Base-by-base conservation (phyloP, 345 rosid genomes). In the Erodium maritimum region DNA sequence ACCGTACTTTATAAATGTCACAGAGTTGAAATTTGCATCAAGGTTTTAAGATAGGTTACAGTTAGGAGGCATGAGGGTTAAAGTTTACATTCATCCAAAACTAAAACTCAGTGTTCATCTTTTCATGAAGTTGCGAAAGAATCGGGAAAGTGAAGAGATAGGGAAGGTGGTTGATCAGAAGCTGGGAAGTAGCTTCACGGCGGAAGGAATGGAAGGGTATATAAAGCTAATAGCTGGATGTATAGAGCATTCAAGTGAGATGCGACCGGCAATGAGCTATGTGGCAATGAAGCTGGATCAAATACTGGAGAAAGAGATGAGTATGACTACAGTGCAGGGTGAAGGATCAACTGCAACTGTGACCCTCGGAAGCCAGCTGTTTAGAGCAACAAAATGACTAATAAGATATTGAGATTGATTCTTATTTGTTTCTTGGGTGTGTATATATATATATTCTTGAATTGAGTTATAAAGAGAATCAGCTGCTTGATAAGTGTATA, bases 291-390 rank as follows among this genome's bases (percentile, higher is more conserved):
- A 82, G 65, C 85, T 87, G 2, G 83, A 84, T 60, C 42, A 78
- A 67, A 75, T 87, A 21, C 64, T 65, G 37, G 79, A 75, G 51
- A 72, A 78, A 57, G 86, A 78, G 65, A 73, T 72, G 76, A 74
- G 66, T 23, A 20, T 79, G 57, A 84, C 90, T 42, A 79, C 83
- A 21, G 57, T 77, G 65, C 75, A 71, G 83, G 90, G 90, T 2
- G 90, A 78, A 51, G 73, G 77, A 16, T 13, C 37, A 29, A 75
- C 84, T 34, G 57, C 79, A 22, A 71, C 66, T 50, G 65, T 87
- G 24, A 72, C 73, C 67, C 76, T 75, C 17, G 95, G 95, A 52
- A 86, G 94, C 54, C 82, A 86, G 67, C 67, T 83, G 21, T 85
- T 85, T 57, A 69, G 67, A 57, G 75, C 54, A 46, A 61, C 37